Percentiles rank a stretch among this genome's conserved stretches.
Conservation (phyloP, 495 filamentous ascomycete genomes). For the Rusavskia elegans region DNA sequence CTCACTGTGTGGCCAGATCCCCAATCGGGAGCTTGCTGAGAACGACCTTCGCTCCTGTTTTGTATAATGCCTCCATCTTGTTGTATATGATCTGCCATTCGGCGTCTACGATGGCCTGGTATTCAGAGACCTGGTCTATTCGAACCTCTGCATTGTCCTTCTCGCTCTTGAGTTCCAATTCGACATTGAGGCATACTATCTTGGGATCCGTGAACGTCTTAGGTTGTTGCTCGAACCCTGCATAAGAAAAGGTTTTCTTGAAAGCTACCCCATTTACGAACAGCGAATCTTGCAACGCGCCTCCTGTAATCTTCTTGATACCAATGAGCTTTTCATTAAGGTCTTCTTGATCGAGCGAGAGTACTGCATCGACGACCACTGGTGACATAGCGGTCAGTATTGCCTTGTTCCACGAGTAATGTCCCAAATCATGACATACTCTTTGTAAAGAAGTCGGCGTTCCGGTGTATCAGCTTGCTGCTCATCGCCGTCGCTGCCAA, state of each 20-base stretch:
- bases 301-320: constrained; percentile 93
- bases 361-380: constrained; percentile 97
- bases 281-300: constrained; percentile 88
- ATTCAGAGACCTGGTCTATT: constrained; percentile 96
- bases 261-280: constrained; percentile 98
- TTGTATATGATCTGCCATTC: constrained; percentile 99
- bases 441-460: constrained; percentile 92
- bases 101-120: constrained; percentile 97
- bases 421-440: constrained; percentile 38
- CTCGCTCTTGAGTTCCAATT: constrained; percentile 93
- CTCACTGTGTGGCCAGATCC: constrained; percentile 85
- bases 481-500: constrained; percentile 97
- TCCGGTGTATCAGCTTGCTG: constrained; percentile 96
- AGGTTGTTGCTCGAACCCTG: constrained; percentile 97
- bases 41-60: constrained; percentile 91
- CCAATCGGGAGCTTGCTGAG: constrained; percentile 95
- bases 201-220: constrained; percentile 87
- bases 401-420: constrained; percentile 4
- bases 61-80: constrained; percentile 86
- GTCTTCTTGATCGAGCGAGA: constrained; percentile 93
- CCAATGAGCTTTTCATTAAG: constrained; percentile 97
- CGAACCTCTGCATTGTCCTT: constrained; percentile 98
- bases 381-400: neutral
- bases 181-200: constrained; percentile 93
- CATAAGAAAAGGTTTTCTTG: constrained; percentile 99